Evolutionary conservation across 345 rosid genomes (phyloP).

Genomic region (Hibiscus mutabilis): DNA sequence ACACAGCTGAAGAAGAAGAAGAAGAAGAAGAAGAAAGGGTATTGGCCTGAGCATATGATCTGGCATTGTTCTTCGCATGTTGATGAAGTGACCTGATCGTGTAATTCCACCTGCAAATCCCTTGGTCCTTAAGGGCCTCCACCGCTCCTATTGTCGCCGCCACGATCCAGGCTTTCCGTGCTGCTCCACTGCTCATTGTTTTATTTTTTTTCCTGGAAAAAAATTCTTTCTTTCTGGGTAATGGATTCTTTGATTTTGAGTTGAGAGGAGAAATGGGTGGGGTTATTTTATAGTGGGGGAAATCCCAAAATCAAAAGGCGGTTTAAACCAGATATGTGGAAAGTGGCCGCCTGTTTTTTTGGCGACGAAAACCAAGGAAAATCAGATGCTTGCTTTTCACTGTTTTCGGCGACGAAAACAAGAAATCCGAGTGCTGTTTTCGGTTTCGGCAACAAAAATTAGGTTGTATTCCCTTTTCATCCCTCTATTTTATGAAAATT

Average conservation of each 20-base stretch:
- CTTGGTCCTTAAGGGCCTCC: constrained; percentile 37
- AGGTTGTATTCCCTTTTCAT: background rate
- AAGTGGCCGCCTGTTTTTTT: background rate
- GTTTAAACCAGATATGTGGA: background rate
- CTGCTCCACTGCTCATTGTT: constrained; percentile 17
- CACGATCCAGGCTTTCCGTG: constrained; percentile 34
- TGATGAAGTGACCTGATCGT: background rate
- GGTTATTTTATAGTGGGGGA: background rate
- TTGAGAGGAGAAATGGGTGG: background rate
- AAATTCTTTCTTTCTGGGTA: background rate
- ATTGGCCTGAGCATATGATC: background rate
- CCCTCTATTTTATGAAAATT: too few species aligned
- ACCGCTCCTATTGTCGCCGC: constrained; percentile 19
- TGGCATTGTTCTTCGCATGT: background rate
- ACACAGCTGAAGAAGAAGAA: background rate
- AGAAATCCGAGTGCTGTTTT: background rate
- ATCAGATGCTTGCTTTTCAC: background rate
- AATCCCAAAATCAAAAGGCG: background rate
- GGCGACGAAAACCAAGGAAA: background rate
- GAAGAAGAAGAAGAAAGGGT: background rate
- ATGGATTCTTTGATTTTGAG: background rate
- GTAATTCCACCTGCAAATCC: background rate
- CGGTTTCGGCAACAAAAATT: background rate
- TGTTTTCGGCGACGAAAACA: background rate
- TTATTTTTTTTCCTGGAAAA: too few species aligned